phyloP scores from a whole-genome alignment of 129 eudicot species.

The Saussurea involucrata region DNA sequence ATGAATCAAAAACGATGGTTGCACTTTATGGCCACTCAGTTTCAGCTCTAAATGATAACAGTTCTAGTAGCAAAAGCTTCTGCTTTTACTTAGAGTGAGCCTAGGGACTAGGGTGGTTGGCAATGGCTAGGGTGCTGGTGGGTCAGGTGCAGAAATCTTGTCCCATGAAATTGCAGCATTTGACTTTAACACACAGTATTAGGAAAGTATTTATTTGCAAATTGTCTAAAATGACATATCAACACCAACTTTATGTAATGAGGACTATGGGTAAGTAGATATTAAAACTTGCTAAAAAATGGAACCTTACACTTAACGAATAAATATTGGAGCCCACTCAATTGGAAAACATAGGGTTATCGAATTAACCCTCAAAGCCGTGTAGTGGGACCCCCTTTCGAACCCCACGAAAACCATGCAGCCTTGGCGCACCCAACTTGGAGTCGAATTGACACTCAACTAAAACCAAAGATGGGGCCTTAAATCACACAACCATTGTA shows the following conservation, averaged over 20 bases:
- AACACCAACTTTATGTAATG: too few relatives aligned
- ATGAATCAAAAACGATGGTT: background rate
- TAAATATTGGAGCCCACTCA: too few relatives aligned
- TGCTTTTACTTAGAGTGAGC: background rate
- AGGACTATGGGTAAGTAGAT: background rate
- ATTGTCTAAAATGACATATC: background rate
- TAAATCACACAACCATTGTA: background rate
- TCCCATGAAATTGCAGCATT: background rate
- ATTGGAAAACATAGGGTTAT: background rate
- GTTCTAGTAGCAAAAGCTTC: background rate
- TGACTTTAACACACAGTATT: background rate
- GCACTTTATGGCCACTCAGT: background rate
- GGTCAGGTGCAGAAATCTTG: background rate
- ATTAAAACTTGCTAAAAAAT: too few relatives aligned
- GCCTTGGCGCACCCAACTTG: background rate
- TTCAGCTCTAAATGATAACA: background rate
- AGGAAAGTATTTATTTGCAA: background rate
- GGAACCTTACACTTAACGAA: background rate
- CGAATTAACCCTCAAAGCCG: background rate
- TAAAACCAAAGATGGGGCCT: background rate
- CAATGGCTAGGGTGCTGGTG: background rate
- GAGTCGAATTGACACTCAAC: background rate
- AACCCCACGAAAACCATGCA: background rate
- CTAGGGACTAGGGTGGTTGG: background rate
- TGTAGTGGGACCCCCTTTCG: background rate